Evolutionary conservation across 225 moss, liverwort and hornwort species (phyloP).

Genomic region (Bryum argenteum): DNA sequence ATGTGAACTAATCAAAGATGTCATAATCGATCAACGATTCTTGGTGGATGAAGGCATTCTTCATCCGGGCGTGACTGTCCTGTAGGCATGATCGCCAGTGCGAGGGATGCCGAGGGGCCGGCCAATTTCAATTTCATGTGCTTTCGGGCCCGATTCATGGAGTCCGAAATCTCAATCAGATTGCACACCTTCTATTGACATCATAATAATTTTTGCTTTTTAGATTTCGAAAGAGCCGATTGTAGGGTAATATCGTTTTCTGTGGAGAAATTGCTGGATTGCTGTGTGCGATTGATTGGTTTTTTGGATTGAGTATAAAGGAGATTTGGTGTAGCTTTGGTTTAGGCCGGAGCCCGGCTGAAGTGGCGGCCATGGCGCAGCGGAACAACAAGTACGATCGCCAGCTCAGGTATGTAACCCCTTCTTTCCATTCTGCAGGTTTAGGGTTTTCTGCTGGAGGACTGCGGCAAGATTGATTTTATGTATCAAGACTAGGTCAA

Average conservation of each 20-base stretch:
- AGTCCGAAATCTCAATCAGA: background rate
- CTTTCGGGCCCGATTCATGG: conserved; percentile 12
- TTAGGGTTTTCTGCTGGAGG: conserved; percentile 2
- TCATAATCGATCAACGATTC: too few relatives aligned
- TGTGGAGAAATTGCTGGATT: conserved; percentile 25
- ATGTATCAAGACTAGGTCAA: conserved; percentile 18
- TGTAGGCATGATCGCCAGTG: conserved; percentile 29
- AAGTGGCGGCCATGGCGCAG: conserved; percentile 84
- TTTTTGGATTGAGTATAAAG: background rate
- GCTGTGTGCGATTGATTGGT: background rate
- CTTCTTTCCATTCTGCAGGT: background rate
- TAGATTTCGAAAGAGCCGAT: conserved; percentile 6
- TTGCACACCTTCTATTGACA: background rate
- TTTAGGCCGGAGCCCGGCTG: conserved; percentile 36
- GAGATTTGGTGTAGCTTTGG: conserved; percentile 27
- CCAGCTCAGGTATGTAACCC: conserved; percentile 72
- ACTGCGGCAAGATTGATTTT: background rate
- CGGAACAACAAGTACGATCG: conserved; percentile 96
- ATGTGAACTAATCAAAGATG: too few relatives aligned
- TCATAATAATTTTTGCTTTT: background rate
- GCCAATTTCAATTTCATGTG: conserved; percentile 29
- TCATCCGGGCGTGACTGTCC: conserved; percentile 27
- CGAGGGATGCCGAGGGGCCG: conserved; percentile 30
- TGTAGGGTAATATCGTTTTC: conserved; percentile 24
- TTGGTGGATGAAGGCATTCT: background rate